Percentiles rank a stretch among this genome's conserved stretches.
These are phyloP conservation scores for Stereum hirsutum DNA, from an alignment of 1,284 basidiomycete species.

Conservation along the genomic window DNA sequence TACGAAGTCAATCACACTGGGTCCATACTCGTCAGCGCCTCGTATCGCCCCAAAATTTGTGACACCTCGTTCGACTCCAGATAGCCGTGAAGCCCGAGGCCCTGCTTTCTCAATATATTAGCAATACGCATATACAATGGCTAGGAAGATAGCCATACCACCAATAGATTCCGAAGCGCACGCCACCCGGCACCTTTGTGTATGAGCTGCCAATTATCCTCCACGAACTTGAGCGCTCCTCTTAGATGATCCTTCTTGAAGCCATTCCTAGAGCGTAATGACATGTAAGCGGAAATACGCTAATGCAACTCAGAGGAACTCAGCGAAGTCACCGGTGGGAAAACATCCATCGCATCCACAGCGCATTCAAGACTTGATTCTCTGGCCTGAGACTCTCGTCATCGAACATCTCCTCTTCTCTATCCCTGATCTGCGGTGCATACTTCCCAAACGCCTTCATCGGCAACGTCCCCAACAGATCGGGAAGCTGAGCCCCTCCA, in stretches of 20 bases:
- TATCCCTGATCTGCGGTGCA: conserved; percentile 55
- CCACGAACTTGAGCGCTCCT: conserved; percentile 44
- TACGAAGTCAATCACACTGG: too few relatives aligned
- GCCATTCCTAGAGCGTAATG: conserved; percentile 23
- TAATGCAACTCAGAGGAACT: not conserved
- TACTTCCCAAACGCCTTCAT: conserved; percentile 53
- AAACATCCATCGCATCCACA: conserved; percentile 69
- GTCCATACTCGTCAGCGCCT: too few relatives aligned
- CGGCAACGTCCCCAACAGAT: conserved; percentile 49
- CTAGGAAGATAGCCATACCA: too few relatives aligned
- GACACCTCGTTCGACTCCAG: too few relatives aligned
- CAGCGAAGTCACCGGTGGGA: conserved; percentile 38
- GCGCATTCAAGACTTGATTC: conserved; percentile 64
- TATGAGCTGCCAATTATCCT: conserved; percentile 54
- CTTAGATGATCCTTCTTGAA: conserved; percentile 48
- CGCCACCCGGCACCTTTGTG: conserved; percentile 58
- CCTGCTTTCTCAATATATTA: too few relatives aligned
- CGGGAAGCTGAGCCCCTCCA: conserved; percentile 52
- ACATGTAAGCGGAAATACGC: not conserved
- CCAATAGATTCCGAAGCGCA: conserved; percentile 49
- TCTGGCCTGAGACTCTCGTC: conserved; percentile 58
- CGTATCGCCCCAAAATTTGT: too few relatives aligned
- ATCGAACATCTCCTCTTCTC: conserved; percentile 67
- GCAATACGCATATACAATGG: too few relatives aligned
- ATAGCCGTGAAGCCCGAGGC: too few relatives aligned